These are phyloP conservation scores for Trichosporon inkin DNA, from an alignment of 1,284 basidiomycete species.

Conservation along the genomic window DNA sequence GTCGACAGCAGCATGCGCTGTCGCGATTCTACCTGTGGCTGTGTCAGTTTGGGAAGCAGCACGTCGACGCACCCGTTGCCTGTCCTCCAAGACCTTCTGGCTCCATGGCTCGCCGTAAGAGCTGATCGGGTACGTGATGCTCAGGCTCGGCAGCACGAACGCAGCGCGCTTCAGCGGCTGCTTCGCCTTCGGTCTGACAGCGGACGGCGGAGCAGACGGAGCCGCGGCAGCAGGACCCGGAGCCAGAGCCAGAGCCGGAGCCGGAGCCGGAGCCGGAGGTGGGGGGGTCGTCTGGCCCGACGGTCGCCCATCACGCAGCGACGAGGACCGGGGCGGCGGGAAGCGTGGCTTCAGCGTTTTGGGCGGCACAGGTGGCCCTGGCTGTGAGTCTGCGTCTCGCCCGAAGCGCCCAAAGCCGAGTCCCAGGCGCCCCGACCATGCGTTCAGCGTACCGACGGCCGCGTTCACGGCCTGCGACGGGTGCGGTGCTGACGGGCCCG, in stretches of 20 bases:
- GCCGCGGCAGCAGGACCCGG: neutral
- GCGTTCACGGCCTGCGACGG: slow-evolving; percentile 20
- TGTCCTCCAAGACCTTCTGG: slow-evolving; percentile 57
- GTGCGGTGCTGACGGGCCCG: slow-evolving; percentile 14
- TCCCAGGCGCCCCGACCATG: slow-evolving; percentile 32
- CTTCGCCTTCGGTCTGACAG: slow-evolving; percentile 25
- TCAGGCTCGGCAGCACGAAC: slow-evolving; percentile 75
- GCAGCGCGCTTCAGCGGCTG: slow-evolving; percentile 72
- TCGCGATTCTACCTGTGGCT: slow-evolving; percentile 48
- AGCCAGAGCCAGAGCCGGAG: neutral
- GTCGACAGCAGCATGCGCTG: slow-evolving; percentile 62
- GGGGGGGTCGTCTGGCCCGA: neutral
- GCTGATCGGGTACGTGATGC: slow-evolving; percentile 79
- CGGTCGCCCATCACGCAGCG: slow-evolving; percentile 1
- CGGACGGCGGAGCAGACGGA: neutral
- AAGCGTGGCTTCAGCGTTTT: neutral
- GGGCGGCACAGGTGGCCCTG: slow-evolving; percentile 3
- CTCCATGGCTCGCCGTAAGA: slow-evolving; percentile 71
- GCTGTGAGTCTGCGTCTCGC: slow-evolving; percentile 9
- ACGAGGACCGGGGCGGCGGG: slow-evolving; percentile 1
- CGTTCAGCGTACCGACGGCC: slow-evolving; percentile 33
- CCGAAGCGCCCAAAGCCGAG: slow-evolving; percentile 34
- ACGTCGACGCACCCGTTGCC: slow-evolving; percentile 30
- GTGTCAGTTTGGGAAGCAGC: neutral
- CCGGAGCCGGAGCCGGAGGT: neutral